A percentile compares a stretch with the other conserved stretches of the same genome.
These are phyloP conservation scores for Paxillus involutus DNA, from an alignment of 768 basidiomycete species.

Conservation along the genomic window DNA sequence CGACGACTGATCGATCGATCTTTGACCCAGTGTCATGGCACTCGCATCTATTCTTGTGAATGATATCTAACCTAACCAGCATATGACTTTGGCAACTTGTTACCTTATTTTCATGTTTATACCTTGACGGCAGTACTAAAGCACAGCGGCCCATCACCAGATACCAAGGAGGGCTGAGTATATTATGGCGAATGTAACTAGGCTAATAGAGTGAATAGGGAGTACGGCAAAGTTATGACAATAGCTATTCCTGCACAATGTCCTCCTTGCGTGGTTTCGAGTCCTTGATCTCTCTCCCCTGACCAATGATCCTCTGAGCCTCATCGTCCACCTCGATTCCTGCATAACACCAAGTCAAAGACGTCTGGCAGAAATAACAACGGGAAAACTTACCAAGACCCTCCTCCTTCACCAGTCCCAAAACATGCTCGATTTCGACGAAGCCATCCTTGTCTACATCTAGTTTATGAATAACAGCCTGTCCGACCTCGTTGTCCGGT, in stretches of 20 bases:
- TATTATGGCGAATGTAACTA: constrained; percentile 12
- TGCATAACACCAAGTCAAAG: constrained; percentile 24
- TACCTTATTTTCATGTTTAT: background rate
- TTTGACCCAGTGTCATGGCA: no score
- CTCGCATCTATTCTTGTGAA: background rate
- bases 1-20: background rate
- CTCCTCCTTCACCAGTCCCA: constrained; percentile 85
- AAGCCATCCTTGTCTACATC: constrained; percentile 96
- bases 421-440: constrained; percentile 92
- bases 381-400: constrained; percentile 59
- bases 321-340: constrained; percentile 86
- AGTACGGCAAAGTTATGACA: background rate
- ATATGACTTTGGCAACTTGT: background rate
- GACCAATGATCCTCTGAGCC: constrained; percentile 78
- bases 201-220: no score
- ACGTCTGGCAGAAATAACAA: background rate
- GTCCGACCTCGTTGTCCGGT: constrained; percentile 87
- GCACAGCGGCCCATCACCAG: background rate
- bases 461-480: constrained; percentile 86
- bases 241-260: constrained; percentile 73
- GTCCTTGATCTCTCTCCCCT: constrained; percentile 79
- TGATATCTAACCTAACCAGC: background rate
- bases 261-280: constrained; percentile 91
- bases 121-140: background rate
- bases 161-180: background rate